Percentiles rank a stretch among this genome's conserved stretches.
phyloP scores from a whole-genome alignment of 495 filamentous ascomycete species.

The Haplographium delicatum region DNA sequence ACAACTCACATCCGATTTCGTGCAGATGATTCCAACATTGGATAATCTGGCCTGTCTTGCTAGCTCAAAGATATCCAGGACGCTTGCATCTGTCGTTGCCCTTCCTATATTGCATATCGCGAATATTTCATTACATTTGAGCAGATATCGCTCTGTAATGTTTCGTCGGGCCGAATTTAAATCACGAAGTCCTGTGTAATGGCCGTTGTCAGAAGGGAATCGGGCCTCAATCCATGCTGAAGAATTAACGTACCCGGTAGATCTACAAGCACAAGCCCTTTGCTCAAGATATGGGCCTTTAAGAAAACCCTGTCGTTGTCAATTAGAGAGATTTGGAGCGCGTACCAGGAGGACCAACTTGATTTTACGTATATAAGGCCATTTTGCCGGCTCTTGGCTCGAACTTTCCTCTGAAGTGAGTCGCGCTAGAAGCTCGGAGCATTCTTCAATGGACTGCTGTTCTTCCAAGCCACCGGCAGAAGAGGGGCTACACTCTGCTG shows the following conservation, averaged over 20 bases:
- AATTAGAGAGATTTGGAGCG: background rate
- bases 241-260: conserved; percentile 4
- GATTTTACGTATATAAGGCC: conserved; percentile 15
- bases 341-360: conserved; percentile 2
- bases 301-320: conserved; percentile 8
- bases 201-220: background rate
- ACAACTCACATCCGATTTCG: conserved; percentile 10
- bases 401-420: conserved; percentile 2
- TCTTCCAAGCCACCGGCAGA: background rate
- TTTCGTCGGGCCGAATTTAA: background rate
- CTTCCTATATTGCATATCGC: conserved; percentile 7
- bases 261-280: conserved; percentile 12
- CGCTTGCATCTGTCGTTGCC: conserved; percentile 7
- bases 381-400: conserved; percentile 4
- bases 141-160: conserved; percentile 9
- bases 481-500: background rate
- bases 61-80: conserved; percentile 4
- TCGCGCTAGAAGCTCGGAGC: background rate
- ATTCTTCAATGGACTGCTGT: background rate
- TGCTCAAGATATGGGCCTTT: conserved; percentile 10
- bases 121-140: conserved; percentile 9
- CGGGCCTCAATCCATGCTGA: background rate
- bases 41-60: background rate
- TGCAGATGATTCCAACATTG: conserved; percentile 13
- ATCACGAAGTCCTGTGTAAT: conserved; percentile 6